Evolutionary conservation across 805 yeast genomes (phyloP).

Genomic region (Sungouiozyma intestinalis): DNA sequence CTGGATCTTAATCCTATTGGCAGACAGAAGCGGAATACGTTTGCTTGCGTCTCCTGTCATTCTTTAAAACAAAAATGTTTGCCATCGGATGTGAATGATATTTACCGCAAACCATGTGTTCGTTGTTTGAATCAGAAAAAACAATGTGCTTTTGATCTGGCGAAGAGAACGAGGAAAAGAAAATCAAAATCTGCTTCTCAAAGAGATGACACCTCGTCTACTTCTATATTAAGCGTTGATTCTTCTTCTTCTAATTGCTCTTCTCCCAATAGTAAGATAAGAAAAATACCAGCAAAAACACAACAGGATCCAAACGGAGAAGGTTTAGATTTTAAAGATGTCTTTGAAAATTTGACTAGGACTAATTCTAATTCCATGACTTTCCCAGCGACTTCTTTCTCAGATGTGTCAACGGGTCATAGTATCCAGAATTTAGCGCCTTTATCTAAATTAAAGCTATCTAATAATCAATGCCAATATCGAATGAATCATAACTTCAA

Average conservation of each 20-base stretch:
- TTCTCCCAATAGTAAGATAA: background rate
- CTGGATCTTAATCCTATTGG: constrained; percentile 16
- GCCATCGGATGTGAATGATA: constrained; percentile 39
- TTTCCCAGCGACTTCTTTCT: background rate
- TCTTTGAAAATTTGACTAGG: background rate
- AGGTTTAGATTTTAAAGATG: no score
- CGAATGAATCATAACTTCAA: constrained; percentile 11
- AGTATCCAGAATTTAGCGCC: constrained; percentile 7
- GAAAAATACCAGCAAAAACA: background rate
- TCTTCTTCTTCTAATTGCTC: background rate
- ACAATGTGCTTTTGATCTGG: constrained; percentile 56
- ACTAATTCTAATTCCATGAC: background rate
- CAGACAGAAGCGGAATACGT: constrained; percentile 25
- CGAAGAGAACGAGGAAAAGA: constrained; percentile 43
- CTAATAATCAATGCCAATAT: background rate
- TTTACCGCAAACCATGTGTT: constrained; percentile 57
- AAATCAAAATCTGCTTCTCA: constrained; percentile 6
- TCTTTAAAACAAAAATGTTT: constrained; percentile 75
- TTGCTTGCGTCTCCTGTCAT: constrained; percentile 47
- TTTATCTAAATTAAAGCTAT: constrained; percentile 1
- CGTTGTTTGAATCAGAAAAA: constrained; percentile 59
- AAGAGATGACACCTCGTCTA: background rate
- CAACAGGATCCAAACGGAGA: no score
- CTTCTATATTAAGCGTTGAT: background rate
- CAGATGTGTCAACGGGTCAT: constrained; percentile 1